phyloP scores from a whole-genome alignment of 495 filamentous ascomycete genomes.

The Neurospora sp. region DNA sequence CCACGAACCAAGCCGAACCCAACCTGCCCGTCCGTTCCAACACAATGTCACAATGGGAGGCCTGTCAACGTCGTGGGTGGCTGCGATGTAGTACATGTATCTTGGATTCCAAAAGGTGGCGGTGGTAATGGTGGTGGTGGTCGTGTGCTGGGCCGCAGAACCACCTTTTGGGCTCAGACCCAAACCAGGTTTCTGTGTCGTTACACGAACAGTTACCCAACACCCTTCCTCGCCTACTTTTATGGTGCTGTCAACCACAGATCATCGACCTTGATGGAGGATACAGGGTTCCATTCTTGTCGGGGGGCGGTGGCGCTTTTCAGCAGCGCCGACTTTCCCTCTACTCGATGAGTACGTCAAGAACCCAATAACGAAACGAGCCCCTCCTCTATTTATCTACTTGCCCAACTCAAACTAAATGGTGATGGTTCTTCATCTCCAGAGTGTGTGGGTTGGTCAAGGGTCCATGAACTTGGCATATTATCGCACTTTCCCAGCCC shows the following conservation, averaged over 20 bases:
- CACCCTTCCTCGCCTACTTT: background rate
- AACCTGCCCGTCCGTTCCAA: background rate
- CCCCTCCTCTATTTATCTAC: too few species aligned
- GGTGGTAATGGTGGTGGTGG: background rate
- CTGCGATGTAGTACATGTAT: background rate
- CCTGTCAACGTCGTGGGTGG: background rate
- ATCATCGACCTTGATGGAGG: background rate
- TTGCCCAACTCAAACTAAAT: too few species aligned
- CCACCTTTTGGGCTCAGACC: background rate
- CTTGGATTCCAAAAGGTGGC: background rate
- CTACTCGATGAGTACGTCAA: too few species aligned
- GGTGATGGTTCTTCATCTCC: background rate
- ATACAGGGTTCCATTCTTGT: background rate
- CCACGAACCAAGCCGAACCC: background rate
- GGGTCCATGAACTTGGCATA: background rate
- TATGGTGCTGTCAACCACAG: background rate
- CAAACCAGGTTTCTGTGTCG: background rate
- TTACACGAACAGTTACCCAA: background rate
- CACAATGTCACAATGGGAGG: background rate
- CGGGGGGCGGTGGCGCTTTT: background rate
- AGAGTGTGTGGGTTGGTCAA: background rate
- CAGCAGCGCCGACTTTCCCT: background rate
- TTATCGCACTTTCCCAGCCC: too few species aligned
- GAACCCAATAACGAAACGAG: too few species aligned
- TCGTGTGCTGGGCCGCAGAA: background rate